These are phyloP conservation scores for Sistotremastrum suecicum DNA, from an alignment of 768 basidiomycete genomes.

Conservation along the genomic window DNA sequence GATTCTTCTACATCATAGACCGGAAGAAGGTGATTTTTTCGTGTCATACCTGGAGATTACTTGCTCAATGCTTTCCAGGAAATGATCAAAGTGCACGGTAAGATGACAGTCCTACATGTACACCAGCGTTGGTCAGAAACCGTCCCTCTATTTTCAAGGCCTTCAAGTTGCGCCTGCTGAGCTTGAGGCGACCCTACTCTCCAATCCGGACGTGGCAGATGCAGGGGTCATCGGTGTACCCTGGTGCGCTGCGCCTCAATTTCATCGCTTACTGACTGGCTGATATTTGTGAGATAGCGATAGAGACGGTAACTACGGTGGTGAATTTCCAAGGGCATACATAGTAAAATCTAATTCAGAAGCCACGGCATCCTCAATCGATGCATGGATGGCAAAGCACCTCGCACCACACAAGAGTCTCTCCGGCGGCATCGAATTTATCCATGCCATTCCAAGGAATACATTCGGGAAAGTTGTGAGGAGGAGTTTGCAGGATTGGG, in stretches of 20 bases:
- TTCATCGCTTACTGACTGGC: too few relatives aligned
- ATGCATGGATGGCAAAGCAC: slow-evolving; percentile 6
- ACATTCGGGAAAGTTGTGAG: slow-evolving; percentile 9
- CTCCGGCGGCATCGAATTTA: slow-evolving; percentile 5
- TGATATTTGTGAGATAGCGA: background rate
- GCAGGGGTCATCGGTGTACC: slow-evolving; percentile 16
- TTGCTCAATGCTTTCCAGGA: slow-evolving; percentile 1
- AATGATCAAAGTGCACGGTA: slow-evolving; percentile 11
- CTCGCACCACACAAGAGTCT: slow-evolving; percentile 7
- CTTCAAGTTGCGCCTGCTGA: slow-evolving; percentile 19
- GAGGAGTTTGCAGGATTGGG: slow-evolving; percentile 3
- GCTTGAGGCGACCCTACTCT: slow-evolving; percentile 17
- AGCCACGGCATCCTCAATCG: slow-evolving; percentile 4
- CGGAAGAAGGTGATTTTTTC: slow-evolving; percentile 20
- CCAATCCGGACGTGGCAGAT: slow-evolving; percentile 16
- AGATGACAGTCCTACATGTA: slow-evolving; percentile 1
- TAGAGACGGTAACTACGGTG: background rate
- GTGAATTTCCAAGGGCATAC: slow-evolving; percentile 11
- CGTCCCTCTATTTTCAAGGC: slow-evolving; percentile 6
- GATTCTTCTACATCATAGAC: slow-evolving; percentile 47
- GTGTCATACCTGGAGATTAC: too few relatives aligned
- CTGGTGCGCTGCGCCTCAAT: too few relatives aligned
- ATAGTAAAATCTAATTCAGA: background rate
- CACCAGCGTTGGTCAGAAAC: background rate
- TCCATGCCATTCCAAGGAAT: slow-evolving; percentile 6